These are phyloP conservation scores for Fusarium circinatum DNA, from an alignment of 2,329 filamentous ascomycete genomes.

Conservation along the genomic window DNA sequence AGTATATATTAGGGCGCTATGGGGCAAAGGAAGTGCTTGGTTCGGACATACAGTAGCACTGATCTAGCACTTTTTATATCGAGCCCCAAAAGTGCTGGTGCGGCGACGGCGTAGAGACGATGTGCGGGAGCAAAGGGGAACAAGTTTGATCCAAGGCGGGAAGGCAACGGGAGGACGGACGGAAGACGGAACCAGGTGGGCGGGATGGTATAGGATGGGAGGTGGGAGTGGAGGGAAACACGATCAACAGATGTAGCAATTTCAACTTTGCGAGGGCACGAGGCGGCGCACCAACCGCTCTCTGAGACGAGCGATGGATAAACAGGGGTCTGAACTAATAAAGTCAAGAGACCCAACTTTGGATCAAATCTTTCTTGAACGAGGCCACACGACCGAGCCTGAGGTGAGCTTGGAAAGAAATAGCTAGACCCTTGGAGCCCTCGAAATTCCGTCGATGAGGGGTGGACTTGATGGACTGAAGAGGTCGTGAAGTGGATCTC, in stretches of 20 bases:
- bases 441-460: slow-evolving; percentile 30
- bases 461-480: slow-evolving; percentile 28
- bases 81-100: slow-evolving; percentile 30
- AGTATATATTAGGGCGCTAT: slow-evolving; percentile 30
- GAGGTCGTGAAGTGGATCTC: slow-evolving; percentile 25
- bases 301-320: slow-evolving; percentile 31
- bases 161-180: slow-evolving; percentile 39
- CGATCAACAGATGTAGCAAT: slow-evolving; percentile 35
- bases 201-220: slow-evolving; percentile 32
- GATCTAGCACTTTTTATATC: slow-evolving; percentile 15
- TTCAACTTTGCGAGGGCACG: slow-evolving; percentile 38
- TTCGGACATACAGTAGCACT: slow-evolving; percentile 16
- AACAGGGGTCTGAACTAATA: slow-evolving; percentile 19
- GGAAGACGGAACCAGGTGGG: slow-evolving; percentile 41
- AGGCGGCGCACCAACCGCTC: slow-evolving; percentile 36
- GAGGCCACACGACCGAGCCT: not conserved
- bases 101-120: slow-evolving; percentile 39
- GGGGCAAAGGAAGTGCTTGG: not conserved
- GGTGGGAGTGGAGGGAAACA: slow-evolving; percentile 36
- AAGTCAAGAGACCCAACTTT: slow-evolving; percentile 12
- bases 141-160: slow-evolving; percentile 38
- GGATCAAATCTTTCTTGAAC: slow-evolving; percentile 7
- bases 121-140: slow-evolving; percentile 42
- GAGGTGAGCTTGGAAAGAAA: slow-evolving; percentile 13
- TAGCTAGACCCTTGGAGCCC: slow-evolving; percentile 20